Evolutionary conservation across 768 basidiomycete species (phyloP).

Genomic region (Russula olivacea): DNA sequence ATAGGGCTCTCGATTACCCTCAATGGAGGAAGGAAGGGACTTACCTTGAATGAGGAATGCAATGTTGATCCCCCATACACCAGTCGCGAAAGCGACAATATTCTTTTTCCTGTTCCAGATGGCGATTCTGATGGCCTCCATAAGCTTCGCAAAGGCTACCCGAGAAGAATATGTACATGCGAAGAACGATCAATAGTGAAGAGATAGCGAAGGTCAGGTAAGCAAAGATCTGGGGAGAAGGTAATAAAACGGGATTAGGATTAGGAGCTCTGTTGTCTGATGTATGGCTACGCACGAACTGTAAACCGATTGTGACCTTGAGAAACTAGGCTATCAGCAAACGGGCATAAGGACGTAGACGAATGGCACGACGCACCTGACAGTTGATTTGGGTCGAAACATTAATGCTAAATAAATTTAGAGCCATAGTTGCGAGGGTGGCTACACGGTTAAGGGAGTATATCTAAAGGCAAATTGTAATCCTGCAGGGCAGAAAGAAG

Average conservation of each 20-base stretch:
- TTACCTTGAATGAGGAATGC: not conserved
- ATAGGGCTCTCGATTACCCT: no score
- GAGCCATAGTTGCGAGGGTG: not conserved
- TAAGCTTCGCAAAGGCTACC: not conserved
- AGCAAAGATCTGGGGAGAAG: not conserved
- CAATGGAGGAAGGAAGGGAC: not conserved
- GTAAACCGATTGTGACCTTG: not conserved
- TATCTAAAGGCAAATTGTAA: not conserved
- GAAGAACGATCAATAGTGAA: constrained; percentile 6
- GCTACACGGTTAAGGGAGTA: constrained; percentile 4
- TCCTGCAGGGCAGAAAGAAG: not conserved
- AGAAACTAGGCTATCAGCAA: not conserved
- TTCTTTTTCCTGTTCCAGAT: not conserved
- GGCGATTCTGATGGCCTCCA: not conserved
- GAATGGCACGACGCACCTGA: not conserved
- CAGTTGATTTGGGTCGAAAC: not conserved
- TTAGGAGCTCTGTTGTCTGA: no score
- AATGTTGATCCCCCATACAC: not conserved
- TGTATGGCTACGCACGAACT: not conserved
- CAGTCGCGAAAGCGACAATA: not conserved
- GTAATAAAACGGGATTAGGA: no score
- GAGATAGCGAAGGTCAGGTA: not conserved
- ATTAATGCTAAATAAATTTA: not conserved
- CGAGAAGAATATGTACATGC: constrained; percentile 1
- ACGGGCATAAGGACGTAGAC: no score